phyloP scores from a whole-genome alignment of 2,329 filamentous ascomycete genomes.

The Emergomyces orientalis region DNA sequence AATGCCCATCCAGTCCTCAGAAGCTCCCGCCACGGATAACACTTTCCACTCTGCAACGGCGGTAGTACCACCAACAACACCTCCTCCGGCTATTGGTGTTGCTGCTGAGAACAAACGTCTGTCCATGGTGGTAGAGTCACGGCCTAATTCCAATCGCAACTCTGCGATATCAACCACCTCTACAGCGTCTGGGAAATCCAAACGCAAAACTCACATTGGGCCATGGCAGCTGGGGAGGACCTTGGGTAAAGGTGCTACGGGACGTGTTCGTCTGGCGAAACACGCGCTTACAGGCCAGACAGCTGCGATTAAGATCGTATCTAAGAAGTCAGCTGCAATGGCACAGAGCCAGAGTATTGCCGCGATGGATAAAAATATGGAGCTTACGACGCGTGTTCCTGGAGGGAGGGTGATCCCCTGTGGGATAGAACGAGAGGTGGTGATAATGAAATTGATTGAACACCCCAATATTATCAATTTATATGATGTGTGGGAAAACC shows the following conservation, averaged over 20 bases:
- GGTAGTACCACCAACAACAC: slow-evolving; percentile 8
- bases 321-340: slow-evolving; percentile 68
- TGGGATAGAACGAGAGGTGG: slow-evolving; percentile 87
- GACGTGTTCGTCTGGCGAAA: slow-evolving; percentile 74
- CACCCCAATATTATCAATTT: slow-evolving; percentile 91
- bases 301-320: slow-evolving; percentile 92
- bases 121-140: slow-evolving; percentile 42
- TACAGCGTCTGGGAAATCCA: slow-evolving; percentile 45
- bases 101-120: slow-evolving; percentile 43
- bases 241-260: slow-evolving; percentile 81
- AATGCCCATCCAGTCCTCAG: slow-evolving; percentile 14
- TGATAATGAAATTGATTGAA: slow-evolving; percentile 92
- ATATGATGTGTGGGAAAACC: slow-evolving; percentile 97
- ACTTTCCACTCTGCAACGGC: slow-evolving; percentile 21
- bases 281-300: slow-evolving; percentile 69
- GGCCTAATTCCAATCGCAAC: slow-evolving; percentile 42
- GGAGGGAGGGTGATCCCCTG: slow-evolving; percentile 68
- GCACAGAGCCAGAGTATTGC: slow-evolving; percentile 79
- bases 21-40: slow-evolving; percentile 23
- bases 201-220: slow-evolving; percentile 67
- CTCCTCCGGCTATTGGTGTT: background rate
- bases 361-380: slow-evolving; percentile 65
- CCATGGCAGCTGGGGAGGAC: slow-evolving; percentile 90
- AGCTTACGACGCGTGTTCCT: slow-evolving; percentile 45
- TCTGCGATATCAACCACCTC: slow-evolving; percentile 49